Conservation (phyloP, 306 rosid species). For the Betula pendula region DNA sequence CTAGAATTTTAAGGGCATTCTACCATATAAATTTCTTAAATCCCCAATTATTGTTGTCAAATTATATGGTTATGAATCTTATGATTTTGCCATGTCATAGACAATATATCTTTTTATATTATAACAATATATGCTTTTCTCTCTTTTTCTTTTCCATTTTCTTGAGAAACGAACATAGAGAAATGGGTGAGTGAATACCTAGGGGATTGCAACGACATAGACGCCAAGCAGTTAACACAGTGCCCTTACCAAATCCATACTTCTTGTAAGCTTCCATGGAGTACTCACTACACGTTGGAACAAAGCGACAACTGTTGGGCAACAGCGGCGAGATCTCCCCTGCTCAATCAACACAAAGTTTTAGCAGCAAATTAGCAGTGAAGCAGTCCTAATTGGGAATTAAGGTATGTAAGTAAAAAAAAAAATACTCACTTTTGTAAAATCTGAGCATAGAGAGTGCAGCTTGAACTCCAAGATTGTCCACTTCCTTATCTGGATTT, state of each 20-base stretch:
- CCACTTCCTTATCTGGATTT: conserved; percentile 44
- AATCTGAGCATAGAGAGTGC: conserved; percentile 66
- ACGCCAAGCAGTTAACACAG: conserved; percentile 78
- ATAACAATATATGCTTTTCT: too few relatives aligned
- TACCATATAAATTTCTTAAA: too few relatives aligned
- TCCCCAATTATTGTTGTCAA: too few relatives aligned
- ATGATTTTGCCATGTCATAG: too few relatives aligned
- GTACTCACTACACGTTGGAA: conserved; percentile 93
- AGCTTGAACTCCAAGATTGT: conserved; percentile 60
- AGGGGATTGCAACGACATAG: conserved; percentile 92
- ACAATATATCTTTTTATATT: too few relatives aligned
- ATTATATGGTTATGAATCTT: too few relatives aligned
- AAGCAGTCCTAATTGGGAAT: not conserved
- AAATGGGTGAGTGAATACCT: conserved; percentile 40
- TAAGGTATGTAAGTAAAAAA: not conserved
- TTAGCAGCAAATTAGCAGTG: too few relatives aligned
- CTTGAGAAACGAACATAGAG: not conserved
- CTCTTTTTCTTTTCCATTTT: too few relatives aligned
- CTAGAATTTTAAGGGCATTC: too few relatives aligned
- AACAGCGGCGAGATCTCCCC: conserved; percentile 92
- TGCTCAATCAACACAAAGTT: conserved; percentile 15
- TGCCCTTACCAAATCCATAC: conserved; percentile 76
- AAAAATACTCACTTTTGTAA: conserved; percentile 59
- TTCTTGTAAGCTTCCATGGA: conserved; percentile 94
- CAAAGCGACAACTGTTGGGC: conserved; percentile 77